A percentile compares a stretch with the other conserved stretches of the same genome.
phyloP scores from a whole-genome alignment of 331 rosid species.

The Malus hybrid region DNA sequence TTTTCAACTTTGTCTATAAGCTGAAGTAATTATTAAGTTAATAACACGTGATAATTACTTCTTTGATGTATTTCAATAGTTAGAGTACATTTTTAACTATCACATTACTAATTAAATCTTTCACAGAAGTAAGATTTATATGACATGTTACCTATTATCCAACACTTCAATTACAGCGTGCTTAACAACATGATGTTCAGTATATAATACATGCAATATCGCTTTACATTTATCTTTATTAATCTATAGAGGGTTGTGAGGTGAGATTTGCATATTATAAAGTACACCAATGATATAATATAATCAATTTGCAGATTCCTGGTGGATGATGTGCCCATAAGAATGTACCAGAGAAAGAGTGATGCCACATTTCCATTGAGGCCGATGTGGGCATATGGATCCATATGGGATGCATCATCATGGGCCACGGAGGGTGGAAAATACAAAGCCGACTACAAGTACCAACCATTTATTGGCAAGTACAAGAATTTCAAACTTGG shows the following conservation, averaged over 20 bases:
- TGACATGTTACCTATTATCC: neutral
- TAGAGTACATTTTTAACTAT: neutral
- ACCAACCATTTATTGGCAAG: conserved; percentile 70
- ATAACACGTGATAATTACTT: too few species aligned
- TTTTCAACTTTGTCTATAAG: neutral
- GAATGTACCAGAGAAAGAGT: conserved; percentile 60
- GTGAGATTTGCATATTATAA: too few species aligned
- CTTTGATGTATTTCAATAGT: too few species aligned
- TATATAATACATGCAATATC: too few species aligned
- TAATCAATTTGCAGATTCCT: conserved; percentile 45
- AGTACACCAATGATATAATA: neutral
- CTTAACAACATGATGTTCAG: too few species aligned
- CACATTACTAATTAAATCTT: neutral
- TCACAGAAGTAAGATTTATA: neutral
- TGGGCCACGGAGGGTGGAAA: conserved; percentile 95
- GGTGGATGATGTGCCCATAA: conserved; percentile 82
- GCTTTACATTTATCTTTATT: too few species aligned
- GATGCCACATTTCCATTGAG: conserved; percentile 74
- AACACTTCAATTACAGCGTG: too few species aligned
- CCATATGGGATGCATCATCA: conserved; percentile 92
- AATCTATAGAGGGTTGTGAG: too few species aligned
- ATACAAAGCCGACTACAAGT: conserved; percentile 67
- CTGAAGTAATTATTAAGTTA: neutral
- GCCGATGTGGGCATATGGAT: conserved; percentile 79
- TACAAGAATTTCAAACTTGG: conserved; percentile 57